Percentiles rank a stretch among this genome's conserved stretches.
These are phyloP conservation scores for Paratinospora sagittata DNA, from an alignment of 164 flowering plant genomes.

Conservation along the genomic window DNA sequence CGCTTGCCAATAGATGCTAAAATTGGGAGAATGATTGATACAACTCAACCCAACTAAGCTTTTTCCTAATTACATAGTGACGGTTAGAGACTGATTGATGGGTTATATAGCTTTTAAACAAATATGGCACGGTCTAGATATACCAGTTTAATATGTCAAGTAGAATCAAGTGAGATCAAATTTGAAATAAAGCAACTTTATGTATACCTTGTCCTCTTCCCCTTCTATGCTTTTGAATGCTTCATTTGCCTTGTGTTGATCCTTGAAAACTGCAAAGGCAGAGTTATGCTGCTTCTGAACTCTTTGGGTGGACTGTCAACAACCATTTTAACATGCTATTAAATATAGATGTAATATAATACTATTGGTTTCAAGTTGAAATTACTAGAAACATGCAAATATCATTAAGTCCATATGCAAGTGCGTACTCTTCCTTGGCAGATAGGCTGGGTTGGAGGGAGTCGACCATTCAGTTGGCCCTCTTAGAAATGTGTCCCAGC, in stretches of 20 bases:
- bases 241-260: constrained; percentile 37
- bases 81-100: no score
- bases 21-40: no score
- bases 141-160: no score
- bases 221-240: constrained; percentile 51
- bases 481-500: neutral
- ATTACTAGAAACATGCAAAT: constrained; percentile 1
- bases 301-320: constrained; percentile 33
- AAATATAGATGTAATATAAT: no score
- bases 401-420: neutral
- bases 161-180: no score
- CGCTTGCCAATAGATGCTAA: no score
- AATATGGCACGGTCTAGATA: no score
- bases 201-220: constrained; percentile 35
- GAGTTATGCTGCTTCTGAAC: constrained; percentile 30
- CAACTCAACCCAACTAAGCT: no score
- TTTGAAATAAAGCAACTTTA: neutral
- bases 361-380: neutral
- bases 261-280: constrained; percentile 42
- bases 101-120: no score
- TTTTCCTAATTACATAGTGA: no score
- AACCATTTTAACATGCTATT: constrained; percentile 4
- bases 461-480: neutral
- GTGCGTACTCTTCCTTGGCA: neutral
- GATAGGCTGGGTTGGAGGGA: no score